These are phyloP conservation scores for Hyparrhenia diplandra DNA, from an alignment of 176 grass and related monocot species.

Conservation along the genomic window DNA sequence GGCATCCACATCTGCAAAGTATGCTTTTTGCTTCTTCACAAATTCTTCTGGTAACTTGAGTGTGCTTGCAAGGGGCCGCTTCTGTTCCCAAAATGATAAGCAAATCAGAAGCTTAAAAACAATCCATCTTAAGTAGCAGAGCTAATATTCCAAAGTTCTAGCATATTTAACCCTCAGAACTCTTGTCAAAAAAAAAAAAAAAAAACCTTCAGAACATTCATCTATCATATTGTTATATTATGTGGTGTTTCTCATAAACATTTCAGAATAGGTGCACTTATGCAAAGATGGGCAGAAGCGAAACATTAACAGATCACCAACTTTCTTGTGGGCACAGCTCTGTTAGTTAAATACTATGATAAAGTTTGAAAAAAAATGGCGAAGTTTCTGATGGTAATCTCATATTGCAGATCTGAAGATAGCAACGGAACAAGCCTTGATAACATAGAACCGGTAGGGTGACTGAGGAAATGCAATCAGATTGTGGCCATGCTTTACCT, in stretches of 20 bases:
- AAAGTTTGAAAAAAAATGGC: neutral
- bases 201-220: no score
- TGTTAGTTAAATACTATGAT: neutral
- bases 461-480: neutral
- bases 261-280: neutral
- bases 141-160: neutral
- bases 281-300: neutral
- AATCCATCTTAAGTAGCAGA: neutral
- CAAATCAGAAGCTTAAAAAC: neutral
- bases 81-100: conserved; percentile 24
- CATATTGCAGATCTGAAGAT: neutral
- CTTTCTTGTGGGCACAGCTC: no score
- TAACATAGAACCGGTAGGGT: neutral
- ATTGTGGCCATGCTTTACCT: conserved; percentile 3
- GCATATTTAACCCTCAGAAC: neutral
- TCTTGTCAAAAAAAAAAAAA: no score
- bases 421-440: neutral
- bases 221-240: no score
- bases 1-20: conserved; percentile 56
- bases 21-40: conserved; percentile 43
- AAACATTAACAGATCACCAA: neutral
- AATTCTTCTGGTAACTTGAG: conserved; percentile 35
- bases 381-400: neutral
- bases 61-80: neutral
- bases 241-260: no score